Percentiles rank a stretch among this genome's conserved stretches.
phyloP scores from a whole-genome alignment of 306 rosid species.

The Prunus davidiana region DNA sequence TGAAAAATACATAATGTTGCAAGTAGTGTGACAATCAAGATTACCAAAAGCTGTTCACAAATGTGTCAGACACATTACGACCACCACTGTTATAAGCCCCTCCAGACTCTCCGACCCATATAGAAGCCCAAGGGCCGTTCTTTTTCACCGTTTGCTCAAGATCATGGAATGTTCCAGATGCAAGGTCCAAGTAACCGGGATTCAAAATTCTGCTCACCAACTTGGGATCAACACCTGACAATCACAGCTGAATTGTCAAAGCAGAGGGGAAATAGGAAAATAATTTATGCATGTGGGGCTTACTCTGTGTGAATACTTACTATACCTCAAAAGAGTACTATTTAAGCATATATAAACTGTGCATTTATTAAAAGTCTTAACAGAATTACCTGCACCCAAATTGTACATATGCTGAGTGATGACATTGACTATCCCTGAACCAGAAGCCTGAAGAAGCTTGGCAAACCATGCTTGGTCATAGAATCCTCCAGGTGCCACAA shows the following conservation, averaged over 20 bases:
- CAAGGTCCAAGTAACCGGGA: constrained; percentile 55
- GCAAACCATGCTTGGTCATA: constrained; percentile 67
- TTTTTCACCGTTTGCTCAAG: constrained; percentile 51
- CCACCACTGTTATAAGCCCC: constrained; percentile 97
- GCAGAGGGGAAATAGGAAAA: neutral
- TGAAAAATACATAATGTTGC: constrained; percentile 5
- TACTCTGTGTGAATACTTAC: too few species aligned
- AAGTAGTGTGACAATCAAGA: constrained; percentile 24
- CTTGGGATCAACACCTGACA: constrained; percentile 59
- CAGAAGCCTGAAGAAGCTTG: constrained; percentile 69
- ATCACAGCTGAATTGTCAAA: constrained; percentile 12
- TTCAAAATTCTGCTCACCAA: constrained; percentile 61
- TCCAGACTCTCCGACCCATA: constrained; percentile 99
- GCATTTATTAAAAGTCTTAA: neutral
- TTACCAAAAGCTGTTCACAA: constrained; percentile 94
- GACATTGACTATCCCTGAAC: constrained; percentile 55
- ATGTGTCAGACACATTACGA: constrained; percentile 67
- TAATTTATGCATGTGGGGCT: neutral
- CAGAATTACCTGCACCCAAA: constrained; percentile 76
- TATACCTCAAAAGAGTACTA: neutral
- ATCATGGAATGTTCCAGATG: constrained; percentile 41
- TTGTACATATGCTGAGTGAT: constrained; percentile 85
- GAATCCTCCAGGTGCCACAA: constrained; percentile 95
- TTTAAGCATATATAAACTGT: neutral
- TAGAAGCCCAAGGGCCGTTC: constrained; percentile 77